A percentile compares a stretch with the other conserved stretches of the same genome.
Evolutionary conservation across 805 yeast genomes (phyloP).

Genomic region (Scheffersomyces ergatensis): DNA sequence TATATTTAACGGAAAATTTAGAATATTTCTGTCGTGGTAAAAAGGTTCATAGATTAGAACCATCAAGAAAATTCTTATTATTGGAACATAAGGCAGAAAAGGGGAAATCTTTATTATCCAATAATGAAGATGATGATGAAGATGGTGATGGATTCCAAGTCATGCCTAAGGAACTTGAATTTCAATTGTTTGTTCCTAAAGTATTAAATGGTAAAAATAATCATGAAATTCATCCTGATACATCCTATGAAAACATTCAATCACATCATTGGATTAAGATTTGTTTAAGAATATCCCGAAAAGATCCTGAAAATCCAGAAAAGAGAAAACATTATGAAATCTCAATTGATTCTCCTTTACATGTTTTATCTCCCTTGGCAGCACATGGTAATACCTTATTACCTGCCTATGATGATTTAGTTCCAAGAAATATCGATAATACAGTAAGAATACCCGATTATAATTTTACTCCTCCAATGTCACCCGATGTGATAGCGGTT

Average conservation of each 20-base stretch:
- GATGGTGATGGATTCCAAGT: conserved; percentile 48
- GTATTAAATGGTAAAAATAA: conserved; percentile 52
- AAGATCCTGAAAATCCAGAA: conserved; percentile 48
- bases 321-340: conserved; percentile 92
- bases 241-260: conserved; percentile 74
- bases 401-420: conserved; percentile 59
- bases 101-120: conserved; percentile 46
- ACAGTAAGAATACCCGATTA: neutral
- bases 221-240: conserved; percentile 72
- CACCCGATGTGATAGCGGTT: conserved; percentile 53
- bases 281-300: conserved; percentile 71
- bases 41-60: conserved; percentile 90
- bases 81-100: conserved; percentile 73
- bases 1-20: conserved; percentile 82
- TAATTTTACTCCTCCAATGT: conserved; percentile 40
- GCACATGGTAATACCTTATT: conserved; percentile 77
- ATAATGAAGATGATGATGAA: conserved; percentile 23
- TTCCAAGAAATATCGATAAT: conserved; percentile 4
- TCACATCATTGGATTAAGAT: conserved; percentile 95
- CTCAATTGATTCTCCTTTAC: conserved; percentile 92
- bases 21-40: conserved; percentile 87
- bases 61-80: conserved; percentile 73
- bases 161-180: conserved; percentile 76
- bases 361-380: conserved; percentile 70
- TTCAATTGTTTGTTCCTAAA: conserved; percentile 82